Percentiles rank a stretch among this genome's conserved stretches.
These are phyloP conservation scores for Nothophytophthora sp. DNA, from an alignment of 352 stramenopile genomes.

Conservation along the genomic window DNA sequence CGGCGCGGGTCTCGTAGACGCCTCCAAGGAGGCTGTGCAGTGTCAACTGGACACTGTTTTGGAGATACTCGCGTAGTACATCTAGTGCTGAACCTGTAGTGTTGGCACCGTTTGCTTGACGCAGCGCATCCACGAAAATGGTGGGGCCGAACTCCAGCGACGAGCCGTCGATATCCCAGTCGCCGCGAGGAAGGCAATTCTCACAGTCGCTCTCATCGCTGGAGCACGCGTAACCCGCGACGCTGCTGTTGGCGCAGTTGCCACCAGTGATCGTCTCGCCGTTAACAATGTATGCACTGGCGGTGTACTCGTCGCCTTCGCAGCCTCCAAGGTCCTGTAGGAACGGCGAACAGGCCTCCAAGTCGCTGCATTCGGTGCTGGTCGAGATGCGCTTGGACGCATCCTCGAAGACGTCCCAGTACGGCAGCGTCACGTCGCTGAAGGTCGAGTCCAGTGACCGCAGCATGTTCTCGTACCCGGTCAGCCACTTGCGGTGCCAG, in stretches of 20 bases:
- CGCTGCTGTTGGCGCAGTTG: slow-evolving; percentile 60
- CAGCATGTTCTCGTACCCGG: slow-evolving; percentile 76
- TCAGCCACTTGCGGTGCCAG: slow-evolving; percentile 72
- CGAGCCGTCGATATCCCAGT: slow-evolving; percentile 63
- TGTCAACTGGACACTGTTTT: slow-evolving; percentile 42
- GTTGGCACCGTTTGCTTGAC: slow-evolving; percentile 31
- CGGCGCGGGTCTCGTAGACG: slow-evolving; percentile 41
- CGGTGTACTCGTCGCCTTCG: slow-evolving; percentile 30
- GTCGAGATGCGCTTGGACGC: slow-evolving; percentile 50
- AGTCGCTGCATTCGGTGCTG: slow-evolving; percentile 31
- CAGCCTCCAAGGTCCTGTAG: slow-evolving; percentile 62
- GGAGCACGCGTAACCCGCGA: slow-evolving; percentile 47
- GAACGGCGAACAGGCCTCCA: slow-evolving; percentile 48
- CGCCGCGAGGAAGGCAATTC: slow-evolving; percentile 59
- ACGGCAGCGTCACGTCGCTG: slow-evolving; percentile 56
- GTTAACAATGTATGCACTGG: slow-evolving; percentile 28
- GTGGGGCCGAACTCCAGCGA: slow-evolving; percentile 70
- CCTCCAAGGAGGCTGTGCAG: slow-evolving; percentile 44
- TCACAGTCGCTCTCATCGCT: slow-evolving; percentile 41
- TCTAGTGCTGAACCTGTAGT: slow-evolving; percentile 28
- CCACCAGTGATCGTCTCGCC: slow-evolving; percentile 27
- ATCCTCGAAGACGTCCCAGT: slow-evolving; percentile 68
- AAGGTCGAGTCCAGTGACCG: slow-evolving; percentile 44
- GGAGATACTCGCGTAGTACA: slow-evolving; percentile 30
- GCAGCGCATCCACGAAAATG: slow-evolving; percentile 60